A percentile compares a stretch with the other conserved stretches of the same genome.
phyloP scores from a whole-genome alignment of 768 basidiomycete species.

The Termitomyces sp. region DNA sequence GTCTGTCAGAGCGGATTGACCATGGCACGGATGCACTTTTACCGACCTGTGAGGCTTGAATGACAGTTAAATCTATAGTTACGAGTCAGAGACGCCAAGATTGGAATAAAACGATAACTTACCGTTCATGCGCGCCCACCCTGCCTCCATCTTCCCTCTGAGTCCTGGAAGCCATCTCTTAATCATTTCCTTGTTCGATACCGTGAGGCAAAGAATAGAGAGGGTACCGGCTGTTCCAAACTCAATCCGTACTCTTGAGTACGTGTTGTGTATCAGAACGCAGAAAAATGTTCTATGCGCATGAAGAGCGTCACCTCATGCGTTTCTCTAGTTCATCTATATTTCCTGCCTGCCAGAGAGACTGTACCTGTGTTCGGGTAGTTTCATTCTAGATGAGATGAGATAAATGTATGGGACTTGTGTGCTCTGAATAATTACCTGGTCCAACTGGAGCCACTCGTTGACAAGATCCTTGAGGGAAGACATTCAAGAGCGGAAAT shows the following conservation, averaged over 20 bases:
- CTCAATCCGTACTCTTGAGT: slow-evolving; percentile 59
- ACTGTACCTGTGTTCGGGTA: slow-evolving; percentile 44
- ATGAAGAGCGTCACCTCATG: slow-evolving; percentile 36
- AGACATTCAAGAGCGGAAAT: slow-evolving; percentile 5
- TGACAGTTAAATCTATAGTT: slow-evolving; percentile 58
- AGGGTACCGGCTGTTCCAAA: slow-evolving; percentile 81
- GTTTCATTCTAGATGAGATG: slow-evolving; percentile 35
- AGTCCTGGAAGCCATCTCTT: slow-evolving; percentile 49
- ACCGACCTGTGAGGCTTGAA: slow-evolving; percentile 74
- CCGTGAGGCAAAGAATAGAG: neutral
- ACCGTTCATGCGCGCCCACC: slow-evolving; percentile 89
- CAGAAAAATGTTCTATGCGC: neutral
- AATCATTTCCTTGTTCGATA: slow-evolving; percentile 15
- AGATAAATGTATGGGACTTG: neutral
- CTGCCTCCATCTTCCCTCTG: slow-evolving; percentile 80
- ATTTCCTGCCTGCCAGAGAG: slow-evolving; percentile 36
- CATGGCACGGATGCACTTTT: neutral
- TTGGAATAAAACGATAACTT: neutral
- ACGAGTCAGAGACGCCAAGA: neutral
- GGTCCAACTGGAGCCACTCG: slow-evolving; percentile 32
- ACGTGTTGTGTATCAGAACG: neutral
- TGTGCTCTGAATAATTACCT: slow-evolving; percentile 16
- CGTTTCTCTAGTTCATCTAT: slow-evolving; percentile 46
- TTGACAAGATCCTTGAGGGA: slow-evolving; percentile 33
- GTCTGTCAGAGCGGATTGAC: neutral